Conservation (phyloP, 352 stramenopile genomes). For the Globisporangium orthogonon region DNA sequence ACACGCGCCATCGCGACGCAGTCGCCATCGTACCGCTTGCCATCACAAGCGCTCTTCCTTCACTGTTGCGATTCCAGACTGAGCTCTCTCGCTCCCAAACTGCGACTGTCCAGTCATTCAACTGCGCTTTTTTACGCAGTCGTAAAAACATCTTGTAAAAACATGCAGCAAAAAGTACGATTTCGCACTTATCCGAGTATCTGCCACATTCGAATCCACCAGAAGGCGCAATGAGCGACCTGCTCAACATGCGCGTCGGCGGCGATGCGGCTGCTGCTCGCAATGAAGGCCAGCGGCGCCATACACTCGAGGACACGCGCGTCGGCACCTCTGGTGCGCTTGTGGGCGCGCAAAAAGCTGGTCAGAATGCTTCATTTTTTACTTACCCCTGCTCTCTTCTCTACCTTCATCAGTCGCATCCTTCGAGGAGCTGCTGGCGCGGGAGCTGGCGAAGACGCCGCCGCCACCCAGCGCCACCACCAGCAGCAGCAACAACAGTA, state of each 20-base stretch:
- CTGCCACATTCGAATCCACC: neutral
- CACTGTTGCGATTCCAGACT: neutral
- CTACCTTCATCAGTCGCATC: slow-evolving; percentile 23
- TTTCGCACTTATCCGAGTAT: neutral
- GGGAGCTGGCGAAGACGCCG: slow-evolving; percentile 44
- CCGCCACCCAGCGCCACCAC: slow-evolving; percentile 1
- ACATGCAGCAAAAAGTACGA: neutral
- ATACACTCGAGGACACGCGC: slow-evolving; percentile 9
- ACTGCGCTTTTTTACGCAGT: neutral
- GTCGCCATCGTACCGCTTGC: too few relatives aligned
- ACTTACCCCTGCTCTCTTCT: neutral
- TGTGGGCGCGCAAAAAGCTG: neutral
- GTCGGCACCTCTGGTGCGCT: slow-evolving; percentile 12
- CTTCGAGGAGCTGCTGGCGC: slow-evolving; percentile 65
- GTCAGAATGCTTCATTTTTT: too few relatives aligned
- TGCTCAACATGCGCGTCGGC: neutral
- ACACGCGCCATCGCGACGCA: neutral
- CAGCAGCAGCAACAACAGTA: neutral
- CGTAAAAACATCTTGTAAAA: neutral
- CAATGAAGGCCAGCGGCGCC: neutral
- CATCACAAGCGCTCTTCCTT: too few relatives aligned
- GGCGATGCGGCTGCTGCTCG: neutral
- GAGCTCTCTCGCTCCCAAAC: neutral
- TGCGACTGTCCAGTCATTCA: neutral
- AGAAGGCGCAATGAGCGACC: neutral